Conservation (phyloP, 768 basidiomycete genomes). For the Wakefieldia striispora region DNA sequence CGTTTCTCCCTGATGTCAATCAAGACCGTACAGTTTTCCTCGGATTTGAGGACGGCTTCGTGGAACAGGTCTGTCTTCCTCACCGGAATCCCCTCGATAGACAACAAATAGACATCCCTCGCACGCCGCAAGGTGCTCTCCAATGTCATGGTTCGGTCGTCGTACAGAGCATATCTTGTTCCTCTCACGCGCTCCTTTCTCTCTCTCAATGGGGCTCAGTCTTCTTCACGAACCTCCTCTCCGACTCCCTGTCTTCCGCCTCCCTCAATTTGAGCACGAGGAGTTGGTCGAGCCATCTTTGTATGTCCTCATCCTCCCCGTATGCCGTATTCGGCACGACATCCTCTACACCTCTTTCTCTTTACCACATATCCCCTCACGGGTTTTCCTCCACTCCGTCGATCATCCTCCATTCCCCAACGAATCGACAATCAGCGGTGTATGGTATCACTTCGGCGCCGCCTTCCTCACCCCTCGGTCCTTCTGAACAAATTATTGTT, state of each 20-base stretch:
- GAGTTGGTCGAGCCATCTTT: constrained; percentile 65
- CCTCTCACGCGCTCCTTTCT: constrained; percentile 46
- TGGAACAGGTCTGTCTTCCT: constrained; percentile 46
- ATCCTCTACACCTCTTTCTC: constrained; percentile 49
- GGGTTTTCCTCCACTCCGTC: constrained; percentile 47
- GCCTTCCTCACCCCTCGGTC: constrained; percentile 62
- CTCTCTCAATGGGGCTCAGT: constrained; percentile 57
- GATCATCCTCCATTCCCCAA: constrained; percentile 44
- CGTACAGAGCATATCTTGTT: constrained; percentile 56
- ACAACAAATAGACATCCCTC: constrained; percentile 21
- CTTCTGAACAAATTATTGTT: constrained; percentile 66
- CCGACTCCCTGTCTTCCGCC: constrained; percentile 17
- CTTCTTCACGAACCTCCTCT: constrained; percentile 34
- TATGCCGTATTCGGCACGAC: constrained; percentile 72
- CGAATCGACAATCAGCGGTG: constrained; percentile 51
- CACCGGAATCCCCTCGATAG: constrained; percentile 1
- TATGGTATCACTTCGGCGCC: constrained; percentile 69
- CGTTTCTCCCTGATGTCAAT: constrained; percentile 46
- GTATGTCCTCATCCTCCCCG: constrained; percentile 46
- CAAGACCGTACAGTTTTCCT: constrained; percentile 47
- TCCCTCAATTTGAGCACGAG: constrained; percentile 47
- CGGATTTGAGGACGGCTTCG: constrained; percentile 58
- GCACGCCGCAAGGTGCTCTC: constrained; percentile 20
- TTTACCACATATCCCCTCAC: constrained; percentile 52
- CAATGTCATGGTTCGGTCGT: constrained; percentile 43